These are phyloP conservation scores for Pythium apleroticum DNA, from an alignment of 352 stramenopile species.

Conservation along the genomic window DNA sequence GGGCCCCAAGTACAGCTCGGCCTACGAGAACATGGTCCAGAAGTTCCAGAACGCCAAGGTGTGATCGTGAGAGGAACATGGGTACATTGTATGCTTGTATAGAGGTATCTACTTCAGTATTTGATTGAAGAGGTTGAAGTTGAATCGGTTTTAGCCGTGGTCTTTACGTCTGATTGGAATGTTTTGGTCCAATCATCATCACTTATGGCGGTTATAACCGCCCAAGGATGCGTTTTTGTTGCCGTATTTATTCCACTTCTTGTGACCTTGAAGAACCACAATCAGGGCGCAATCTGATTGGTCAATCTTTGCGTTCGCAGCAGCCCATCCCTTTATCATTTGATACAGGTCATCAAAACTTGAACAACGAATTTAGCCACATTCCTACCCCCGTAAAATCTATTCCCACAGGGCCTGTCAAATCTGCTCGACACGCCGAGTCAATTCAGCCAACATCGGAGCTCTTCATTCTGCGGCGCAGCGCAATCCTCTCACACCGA, in stretches of 20 bases:
- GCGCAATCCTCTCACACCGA: background rate
- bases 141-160: background rate
- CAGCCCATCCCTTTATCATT: background rate
- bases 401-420: background rate
- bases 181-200: background rate
- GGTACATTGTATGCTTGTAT: background rate
- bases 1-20: conserved; percentile 72
- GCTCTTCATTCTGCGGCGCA: background rate
- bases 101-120: background rate
- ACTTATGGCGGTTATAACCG: background rate
- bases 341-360: background rate
- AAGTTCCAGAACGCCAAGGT: conserved; percentile 34
- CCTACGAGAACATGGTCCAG: conserved; percentile 54
- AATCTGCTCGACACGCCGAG: background rate
- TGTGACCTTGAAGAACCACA: conserved; percentile 13
- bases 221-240: background rate
- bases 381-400: background rate
- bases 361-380: background rate
- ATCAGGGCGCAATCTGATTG: conserved; percentile 12
- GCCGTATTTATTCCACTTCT: background rate
- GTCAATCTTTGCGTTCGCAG: background rate
- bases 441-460: conserved; percentile 17
- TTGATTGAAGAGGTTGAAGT: conserved; percentile 7
- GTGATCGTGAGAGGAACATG: too few relatives aligned
- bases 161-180: background rate